phyloP scores from a whole-genome alignment of 2,329 filamentous ascomycete genomes.

The Stagonosporopsis cucurbitacearum region DNA sequence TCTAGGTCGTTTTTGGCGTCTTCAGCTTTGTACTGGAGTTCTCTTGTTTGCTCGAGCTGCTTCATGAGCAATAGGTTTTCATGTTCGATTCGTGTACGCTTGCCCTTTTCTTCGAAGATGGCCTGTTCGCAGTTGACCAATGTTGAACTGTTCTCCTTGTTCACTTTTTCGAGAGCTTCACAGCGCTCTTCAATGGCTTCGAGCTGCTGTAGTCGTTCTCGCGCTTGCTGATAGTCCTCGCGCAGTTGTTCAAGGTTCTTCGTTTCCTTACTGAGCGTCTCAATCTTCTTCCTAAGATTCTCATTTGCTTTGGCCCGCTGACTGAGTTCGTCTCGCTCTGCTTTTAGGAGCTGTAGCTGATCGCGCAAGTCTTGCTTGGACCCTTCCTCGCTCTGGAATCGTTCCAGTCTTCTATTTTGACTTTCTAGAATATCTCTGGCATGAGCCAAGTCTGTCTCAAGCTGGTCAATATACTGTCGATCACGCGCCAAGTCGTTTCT shows the following conservation, averaged over 20 bases:
- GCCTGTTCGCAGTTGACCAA: slow-evolving; percentile 59
- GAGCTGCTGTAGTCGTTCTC: slow-evolving; percentile 54
- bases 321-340: slow-evolving; percentile 57
- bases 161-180: slow-evolving; percentile 56
- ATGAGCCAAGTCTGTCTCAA: slow-evolving; percentile 55
- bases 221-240: slow-evolving; percentile 54
- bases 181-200: slow-evolving; percentile 55
- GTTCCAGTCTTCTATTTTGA: slow-evolving; percentile 55
- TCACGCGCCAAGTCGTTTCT: slow-evolving; percentile 54
- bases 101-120: slow-evolving; percentile 59
- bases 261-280: slow-evolving; percentile 56
- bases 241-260: slow-evolving; percentile 52
- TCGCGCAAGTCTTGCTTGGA: slow-evolving; percentile 58
- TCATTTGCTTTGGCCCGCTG: slow-evolving; percentile 60
- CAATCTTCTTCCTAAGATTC: slow-evolving; percentile 62
- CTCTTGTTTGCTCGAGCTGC: slow-evolving; percentile 55
- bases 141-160: slow-evolving; percentile 58
- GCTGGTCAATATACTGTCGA: slow-evolving; percentile 57
- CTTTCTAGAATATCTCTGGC: slow-evolving; percentile 54
- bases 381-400: slow-evolving; percentile 51
- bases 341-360: slow-evolving; percentile 56
- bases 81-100: slow-evolving; percentile 55
- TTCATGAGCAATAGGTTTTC: slow-evolving; percentile 56
- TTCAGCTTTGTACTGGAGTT: slow-evolving; percentile 56
- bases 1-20: slow-evolving; percentile 57